Base-by-base conservation (phyloP, 805 yeast genomes). In the Schwanniomyces occidentalis region DNA sequence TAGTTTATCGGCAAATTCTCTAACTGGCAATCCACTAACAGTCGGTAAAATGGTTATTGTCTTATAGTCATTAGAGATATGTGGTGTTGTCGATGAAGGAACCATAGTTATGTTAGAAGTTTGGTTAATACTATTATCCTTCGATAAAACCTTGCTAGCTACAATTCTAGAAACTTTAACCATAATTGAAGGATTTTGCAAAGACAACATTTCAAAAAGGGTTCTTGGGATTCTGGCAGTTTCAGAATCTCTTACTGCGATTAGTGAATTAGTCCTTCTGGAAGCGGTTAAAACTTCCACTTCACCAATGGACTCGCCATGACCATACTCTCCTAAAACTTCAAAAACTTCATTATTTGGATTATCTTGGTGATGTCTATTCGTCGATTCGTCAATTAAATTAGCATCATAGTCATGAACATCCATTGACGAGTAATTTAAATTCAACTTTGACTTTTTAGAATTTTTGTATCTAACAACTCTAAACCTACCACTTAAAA, bases 231-330 rank as follows among this genome's bases (percentile, higher is more conserved):
- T 85, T 54, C 96, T 73, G 0, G 96, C 97, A 18, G 91, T 70
- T 58, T 93, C 99, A 0, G 97, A 85, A 46, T 91, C 98, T 52
- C 99, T 71, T 0, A 91, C 85, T 0, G 98, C 95, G 24, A 87
- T 78, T 44, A 85, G 73, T 0, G 90, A 80, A 30, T 72, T 72
- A 3, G 78, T 73, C 54, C 95, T 74, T 37, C 80, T 73, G 8
- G 83, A 74, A 8, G 88, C 88, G 0, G 95, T 88, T 42, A 91
- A 69, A 3, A 91, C 97, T 57, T 91, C 99, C 6, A 93, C 83
- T 59, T 91, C 98, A 3, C 98, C 99, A 40, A 93, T 75, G 25
- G 95, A 85, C 48, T 88, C 95, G 5, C 97, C 97, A 56, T 89
- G 95, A 2, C 97, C 96, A 51, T 79, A 82, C 54, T 91, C 99